Conservation (phyloP, 2,329 filamentous ascomycete genomes). For the Pseudogymnoascus sp. region DNA sequence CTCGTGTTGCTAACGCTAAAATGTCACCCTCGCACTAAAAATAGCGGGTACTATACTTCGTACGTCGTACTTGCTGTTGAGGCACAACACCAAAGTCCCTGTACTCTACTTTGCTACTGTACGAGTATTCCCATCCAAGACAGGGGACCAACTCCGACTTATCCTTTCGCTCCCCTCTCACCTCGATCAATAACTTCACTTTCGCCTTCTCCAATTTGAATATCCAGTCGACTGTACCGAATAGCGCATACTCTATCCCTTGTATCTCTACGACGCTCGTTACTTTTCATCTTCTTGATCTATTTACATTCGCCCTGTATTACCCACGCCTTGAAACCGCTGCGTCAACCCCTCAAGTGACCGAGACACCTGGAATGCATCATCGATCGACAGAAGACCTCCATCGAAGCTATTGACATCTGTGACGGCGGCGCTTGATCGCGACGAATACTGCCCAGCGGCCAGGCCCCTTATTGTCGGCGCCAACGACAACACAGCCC, state of each 20-base stretch:
- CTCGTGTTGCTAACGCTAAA: slow-evolving; percentile 5
- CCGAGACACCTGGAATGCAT: slow-evolving; percentile 2
- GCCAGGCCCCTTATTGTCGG: background rate
- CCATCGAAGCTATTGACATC: background rate
- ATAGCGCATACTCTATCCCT: background rate
- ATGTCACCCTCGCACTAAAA: slow-evolving; percentile 6
- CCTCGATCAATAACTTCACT: background rate
- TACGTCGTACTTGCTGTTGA: background rate
- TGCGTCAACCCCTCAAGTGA: background rate
- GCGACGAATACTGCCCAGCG: background rate
- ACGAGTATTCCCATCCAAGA: background rate
- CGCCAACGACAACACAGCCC: background rate
- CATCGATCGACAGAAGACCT: background rate
- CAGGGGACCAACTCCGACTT: background rate
- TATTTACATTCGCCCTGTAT: slow-evolving; percentile 4
- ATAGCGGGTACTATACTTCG: background rate
- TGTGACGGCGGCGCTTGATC: background rate
- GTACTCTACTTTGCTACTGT: background rate
- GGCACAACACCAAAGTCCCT: background rate
- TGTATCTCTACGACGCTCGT: slow-evolving; percentile 1
- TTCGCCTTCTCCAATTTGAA: background rate
- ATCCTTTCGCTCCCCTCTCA: background rate
- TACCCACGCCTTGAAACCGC: slow-evolving; percentile 4
- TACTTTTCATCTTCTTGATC: background rate
- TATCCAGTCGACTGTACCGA: background rate